A percentile compares a stretch with the other conserved stretches of the same genome.
These are phyloP conservation scores for Yarrowia osloensis DNA, from an alignment of 805 yeast genomes.

Conservation along the genomic window DNA sequence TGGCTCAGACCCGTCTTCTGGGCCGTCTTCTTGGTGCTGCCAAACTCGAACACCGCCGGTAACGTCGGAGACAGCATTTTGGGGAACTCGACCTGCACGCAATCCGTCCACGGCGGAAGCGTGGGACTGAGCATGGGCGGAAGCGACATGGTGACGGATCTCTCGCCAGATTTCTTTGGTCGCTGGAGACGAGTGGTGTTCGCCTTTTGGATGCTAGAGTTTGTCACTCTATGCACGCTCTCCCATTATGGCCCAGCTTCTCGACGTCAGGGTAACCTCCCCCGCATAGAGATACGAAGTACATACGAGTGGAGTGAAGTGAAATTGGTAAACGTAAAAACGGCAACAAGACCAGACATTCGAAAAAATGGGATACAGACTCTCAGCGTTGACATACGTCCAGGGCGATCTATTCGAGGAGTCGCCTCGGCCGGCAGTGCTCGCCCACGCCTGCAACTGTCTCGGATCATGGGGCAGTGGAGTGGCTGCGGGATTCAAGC, in stretches of 20 bases:
- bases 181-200: no score
- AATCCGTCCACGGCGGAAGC: slow-evolving; percentile 41
- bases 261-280: slow-evolving; percentile 17
- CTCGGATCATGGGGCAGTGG: slow-evolving; percentile 85
- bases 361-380: slow-evolving; percentile 26
- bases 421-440: slow-evolving; percentile 46
- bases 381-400: slow-evolving; percentile 43
- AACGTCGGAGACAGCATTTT: slow-evolving; percentile 46
- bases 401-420: slow-evolving; percentile 58
- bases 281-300: not conserved
- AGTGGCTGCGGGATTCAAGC: slow-evolving; percentile 60
- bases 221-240: not conserved
- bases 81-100: slow-evolving; percentile 27
- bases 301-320: no score
- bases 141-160: slow-evolving; percentile 31
- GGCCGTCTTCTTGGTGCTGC: not conserved
- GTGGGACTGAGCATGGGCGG: slow-evolving; percentile 47
- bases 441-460: slow-evolving; percentile 80
- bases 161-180: no score
- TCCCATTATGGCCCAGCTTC: no score
- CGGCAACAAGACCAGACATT: no score
- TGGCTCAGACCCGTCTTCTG: slow-evolving; percentile 7
- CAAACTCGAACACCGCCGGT: slow-evolving; percentile 41
- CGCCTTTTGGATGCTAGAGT: not conserved
- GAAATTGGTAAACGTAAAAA: no score